These are phyloP conservation scores for Trichosporon asahii DNA, from an alignment of 1,284 basidiomycete genomes.

Conservation along the genomic window DNA sequence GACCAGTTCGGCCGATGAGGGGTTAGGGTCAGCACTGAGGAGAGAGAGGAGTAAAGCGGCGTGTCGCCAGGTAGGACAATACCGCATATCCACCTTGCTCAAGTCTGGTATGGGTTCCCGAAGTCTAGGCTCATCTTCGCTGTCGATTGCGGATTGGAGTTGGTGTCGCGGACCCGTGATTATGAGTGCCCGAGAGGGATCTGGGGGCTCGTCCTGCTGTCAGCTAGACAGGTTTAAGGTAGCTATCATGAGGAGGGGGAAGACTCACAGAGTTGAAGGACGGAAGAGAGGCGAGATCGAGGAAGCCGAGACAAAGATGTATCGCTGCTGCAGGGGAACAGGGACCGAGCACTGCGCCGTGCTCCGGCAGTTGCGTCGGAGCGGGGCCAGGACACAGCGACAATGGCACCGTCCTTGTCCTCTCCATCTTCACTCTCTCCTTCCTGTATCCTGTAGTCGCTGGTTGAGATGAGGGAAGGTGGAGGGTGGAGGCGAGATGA, in stretches of 20 bases:
- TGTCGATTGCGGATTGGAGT: slow-evolving; percentile 31
- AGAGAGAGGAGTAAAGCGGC: slow-evolving; percentile 36
- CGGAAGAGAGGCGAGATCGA: not conserved
- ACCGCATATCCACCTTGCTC: slow-evolving; percentile 36
- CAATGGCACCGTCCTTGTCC: not conserved
- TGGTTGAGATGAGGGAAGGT: not conserved
- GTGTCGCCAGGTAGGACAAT: slow-evolving; percentile 34
- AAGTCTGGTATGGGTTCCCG: slow-evolving; percentile 24
- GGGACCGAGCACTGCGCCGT: not conserved
- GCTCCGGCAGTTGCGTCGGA: not conserved
- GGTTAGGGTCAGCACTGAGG: slow-evolving; percentile 13
- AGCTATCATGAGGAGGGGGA: too few species aligned
- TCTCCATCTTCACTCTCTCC: too few species aligned
- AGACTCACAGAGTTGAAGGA: not conserved
- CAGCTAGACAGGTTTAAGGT: not conserved
- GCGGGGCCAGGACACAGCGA: not conserved
- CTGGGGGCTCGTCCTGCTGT: not conserved
- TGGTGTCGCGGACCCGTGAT: slow-evolving; percentile 33
- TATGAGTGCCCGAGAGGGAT: slow-evolving; percentile 29
- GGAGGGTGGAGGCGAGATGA: not conserved
- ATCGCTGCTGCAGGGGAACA: not conserved
- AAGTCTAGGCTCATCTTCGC: slow-evolving; percentile 39
- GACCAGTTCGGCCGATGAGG: slow-evolving; percentile 12
- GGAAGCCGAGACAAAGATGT: not conserved
- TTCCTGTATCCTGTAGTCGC: not conserved